Conservation (phyloP, 2,329 filamentous ascomycete genomes). For the Colletotrichum karsti region DNA sequence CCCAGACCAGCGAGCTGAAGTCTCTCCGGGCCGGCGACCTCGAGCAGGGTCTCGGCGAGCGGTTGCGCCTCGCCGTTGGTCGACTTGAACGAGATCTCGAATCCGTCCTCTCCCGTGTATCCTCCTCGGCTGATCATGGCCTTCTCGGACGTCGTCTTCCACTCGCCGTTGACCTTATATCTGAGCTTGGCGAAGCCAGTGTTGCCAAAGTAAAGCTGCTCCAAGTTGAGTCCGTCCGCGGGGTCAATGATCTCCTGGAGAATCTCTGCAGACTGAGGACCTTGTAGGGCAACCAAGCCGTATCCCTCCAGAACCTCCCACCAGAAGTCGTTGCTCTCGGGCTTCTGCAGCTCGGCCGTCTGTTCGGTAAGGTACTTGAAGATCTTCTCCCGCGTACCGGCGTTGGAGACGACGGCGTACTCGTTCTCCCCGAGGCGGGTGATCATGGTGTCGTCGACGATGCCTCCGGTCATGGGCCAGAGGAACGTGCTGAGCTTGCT, state of each 20-base stretch:
- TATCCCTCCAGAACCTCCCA: constrained; percentile 78
- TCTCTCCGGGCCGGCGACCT: constrained; percentile 67
- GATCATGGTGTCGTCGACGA: constrained; percentile 94
- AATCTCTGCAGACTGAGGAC: constrained; percentile 77
- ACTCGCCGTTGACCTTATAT: constrained; percentile 57
- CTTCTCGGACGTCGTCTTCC: constrained; percentile 56
- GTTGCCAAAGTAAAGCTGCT: constrained; percentile 83
- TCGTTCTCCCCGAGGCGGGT: constrained; percentile 77
- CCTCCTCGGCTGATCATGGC: constrained; percentile 83
- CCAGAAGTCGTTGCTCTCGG: constrained; percentile 64
- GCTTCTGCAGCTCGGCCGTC: constrained; percentile 66
- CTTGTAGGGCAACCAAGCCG: constrained; percentile 89
- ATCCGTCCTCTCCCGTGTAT: constrained; percentile 98
- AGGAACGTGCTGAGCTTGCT: constrained; percentile 88
- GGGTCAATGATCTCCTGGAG: constrained; percentile 70
- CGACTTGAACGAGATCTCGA: constrained; percentile 83
- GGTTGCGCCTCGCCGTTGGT: constrained; percentile 51
- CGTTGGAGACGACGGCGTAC: constrained; percentile 97
- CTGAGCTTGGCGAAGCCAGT: constrained; percentile 73
- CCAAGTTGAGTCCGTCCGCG: constrained; percentile 62
- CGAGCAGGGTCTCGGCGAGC: constrained; percentile 64
- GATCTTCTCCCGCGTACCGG: constrained; percentile 90
- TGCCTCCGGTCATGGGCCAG: constrained; percentile 83
- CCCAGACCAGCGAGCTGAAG: constrained; percentile 88
- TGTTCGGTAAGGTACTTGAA: constrained; percentile 77